Evolutionary conservation across 2,329 filamentous ascomycete genomes (phyloP).

Genomic region (Aspergillus sp.): DNA sequence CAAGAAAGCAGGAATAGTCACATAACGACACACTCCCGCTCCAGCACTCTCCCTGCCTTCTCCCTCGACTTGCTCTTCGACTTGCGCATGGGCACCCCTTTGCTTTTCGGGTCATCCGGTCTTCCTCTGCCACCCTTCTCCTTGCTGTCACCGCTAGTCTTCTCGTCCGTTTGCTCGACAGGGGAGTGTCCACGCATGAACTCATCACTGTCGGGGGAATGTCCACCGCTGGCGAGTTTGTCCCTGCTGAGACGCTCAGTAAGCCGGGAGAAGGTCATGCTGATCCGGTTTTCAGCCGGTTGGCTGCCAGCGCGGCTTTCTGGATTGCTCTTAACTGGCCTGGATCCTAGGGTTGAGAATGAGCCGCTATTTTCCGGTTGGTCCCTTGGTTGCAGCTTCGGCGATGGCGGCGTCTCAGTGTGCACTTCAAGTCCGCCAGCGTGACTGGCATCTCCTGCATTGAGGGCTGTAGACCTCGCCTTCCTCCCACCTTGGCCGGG

Average conservation of each 20-base stretch:
- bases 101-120: slow-evolving; percentile 11
- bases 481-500: slow-evolving; percentile 12
- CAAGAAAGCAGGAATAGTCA: no score
- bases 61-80: slow-evolving; percentile 26
- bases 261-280: slow-evolving; percentile 27
- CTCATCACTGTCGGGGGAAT: slow-evolving; percentile 10
- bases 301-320: slow-evolving; percentile 29
- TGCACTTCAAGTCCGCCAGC: slow-evolving; percentile 10
- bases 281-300: slow-evolving; percentile 26
- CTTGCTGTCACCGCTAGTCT: slow-evolving; percentile 12
- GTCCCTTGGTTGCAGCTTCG: slow-evolving; percentile 17
- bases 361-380: slow-evolving; percentile 12
- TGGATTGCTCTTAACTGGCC: slow-evolving; percentile 21
- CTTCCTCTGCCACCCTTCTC: slow-evolving; percentile 15
- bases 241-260: slow-evolving; percentile 23
- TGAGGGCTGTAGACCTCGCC: slow-evolving; percentile 21
- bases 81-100: slow-evolving; percentile 15
- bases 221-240: slow-evolving; percentile 19
- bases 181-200: slow-evolving; percentile 16
- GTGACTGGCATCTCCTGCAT: slow-evolving; percentile 8
- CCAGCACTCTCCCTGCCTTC: slow-evolving; percentile 26
- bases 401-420: slow-evolving; percentile 16
- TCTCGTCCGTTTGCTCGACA: slow-evolving; percentile 11
- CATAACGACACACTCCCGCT: slow-evolving; percentile 38
- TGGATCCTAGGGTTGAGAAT: slow-evolving; percentile 19